Conservation (phyloP, 2,329 filamentous ascomycete species). For the Claviceps sp. region DNA sequence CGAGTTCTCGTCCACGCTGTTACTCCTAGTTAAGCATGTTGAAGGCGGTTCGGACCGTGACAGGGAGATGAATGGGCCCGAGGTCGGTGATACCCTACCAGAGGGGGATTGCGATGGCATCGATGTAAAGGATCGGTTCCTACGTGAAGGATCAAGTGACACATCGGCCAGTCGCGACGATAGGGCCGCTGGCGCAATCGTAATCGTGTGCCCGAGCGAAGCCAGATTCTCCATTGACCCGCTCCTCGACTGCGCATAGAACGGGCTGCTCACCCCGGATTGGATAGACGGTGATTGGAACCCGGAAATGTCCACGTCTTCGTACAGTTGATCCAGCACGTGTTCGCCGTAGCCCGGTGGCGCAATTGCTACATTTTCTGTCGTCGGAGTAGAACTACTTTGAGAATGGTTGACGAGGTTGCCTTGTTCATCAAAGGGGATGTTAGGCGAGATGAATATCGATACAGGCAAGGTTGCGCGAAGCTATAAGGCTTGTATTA, state of each 20-base stretch:
- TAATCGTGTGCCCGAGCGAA: constrained; percentile 25
- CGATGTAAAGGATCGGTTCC: constrained; percentile 33
- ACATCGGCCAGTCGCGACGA: constrained; percentile 61
- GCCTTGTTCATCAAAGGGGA: constrained; percentile 78
- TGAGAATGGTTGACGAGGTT: constrained; percentile 55
- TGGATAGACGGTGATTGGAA: constrained; percentile 62
- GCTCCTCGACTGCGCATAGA: constrained; percentile 56
- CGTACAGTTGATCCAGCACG: constrained; percentile 78
- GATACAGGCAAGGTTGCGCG: constrained; percentile 82
- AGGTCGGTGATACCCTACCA: constrained; percentile 29
- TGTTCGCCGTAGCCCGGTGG: constrained; percentile 92
- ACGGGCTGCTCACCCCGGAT: constrained; percentile 71
- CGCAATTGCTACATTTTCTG: constrained; percentile 51
- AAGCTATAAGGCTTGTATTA: constrained; percentile 34
- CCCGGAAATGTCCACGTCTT: constrained; percentile 69
- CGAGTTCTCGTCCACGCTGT: constrained; percentile 37
- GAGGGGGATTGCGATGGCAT: constrained; percentile 28
- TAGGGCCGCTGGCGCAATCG: constrained; percentile 35
- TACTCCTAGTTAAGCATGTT: constrained; percentile 36
- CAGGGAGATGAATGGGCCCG: constrained; percentile 21
- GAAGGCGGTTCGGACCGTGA: constrained; percentile 31
- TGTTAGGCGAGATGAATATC: constrained; percentile 90
- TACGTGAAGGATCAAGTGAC: constrained; percentile 33
- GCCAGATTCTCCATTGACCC: constrained; percentile 71
- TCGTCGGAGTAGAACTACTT: constrained; percentile 30